phyloP scores from a whole-genome alignment of 2,329 filamentous ascomycete genomes.

The Verticillium albo-atrum region DNA sequence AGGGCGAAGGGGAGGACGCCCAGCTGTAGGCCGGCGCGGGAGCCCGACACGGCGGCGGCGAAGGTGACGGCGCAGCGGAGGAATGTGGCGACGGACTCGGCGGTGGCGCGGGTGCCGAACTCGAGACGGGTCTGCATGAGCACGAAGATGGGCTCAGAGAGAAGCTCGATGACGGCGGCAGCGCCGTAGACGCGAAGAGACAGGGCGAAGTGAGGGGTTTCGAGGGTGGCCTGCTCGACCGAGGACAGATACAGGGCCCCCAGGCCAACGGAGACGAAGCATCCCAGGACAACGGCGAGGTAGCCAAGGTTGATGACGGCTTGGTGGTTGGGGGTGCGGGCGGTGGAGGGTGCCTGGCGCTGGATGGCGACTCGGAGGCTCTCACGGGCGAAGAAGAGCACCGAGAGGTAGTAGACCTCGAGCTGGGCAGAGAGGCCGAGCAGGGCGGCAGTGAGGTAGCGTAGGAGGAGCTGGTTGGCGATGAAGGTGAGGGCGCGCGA shows the following conservation, averaged over 20 bases:
- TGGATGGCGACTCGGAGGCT: conserved; percentile 89
- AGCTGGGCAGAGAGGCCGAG: conserved; percentile 85
- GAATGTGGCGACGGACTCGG: conserved; percentile 80
- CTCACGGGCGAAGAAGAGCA: conserved; percentile 93
- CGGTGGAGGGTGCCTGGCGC: conserved; percentile 47
- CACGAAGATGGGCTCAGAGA: conserved; percentile 85
- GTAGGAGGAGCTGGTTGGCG: conserved; percentile 86
- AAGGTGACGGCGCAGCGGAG: conserved; percentile 74
- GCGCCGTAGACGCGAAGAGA: conserved; percentile 52
- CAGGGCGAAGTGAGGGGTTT: conserved; percentile 59
- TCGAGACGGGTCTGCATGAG: conserved; percentile 77
- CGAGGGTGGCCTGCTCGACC: conserved; percentile 37
- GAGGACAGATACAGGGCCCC: conserved; percentile 63
- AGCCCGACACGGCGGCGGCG: conserved; percentile 61
- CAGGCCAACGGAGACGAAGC: conserved; percentile 58
- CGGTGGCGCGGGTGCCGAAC: conserved; percentile 74
- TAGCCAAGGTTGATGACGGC: conserved; percentile 86
- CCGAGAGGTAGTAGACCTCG: conserved; percentile 86
- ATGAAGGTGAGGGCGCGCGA: conserved; percentile 88
- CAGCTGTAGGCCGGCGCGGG: conserved; percentile 44
- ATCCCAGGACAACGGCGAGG: conserved; percentile 66
- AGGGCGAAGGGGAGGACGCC: conserved; percentile 86
- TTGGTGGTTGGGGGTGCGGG: conserved; percentile 49
- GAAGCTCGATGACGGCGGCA: conserved; percentile 66
- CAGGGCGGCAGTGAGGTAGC: conserved; percentile 78